phyloP scores from a whole-genome alignment of 2,329 filamentous ascomycete species.

The Penicillium sp. region DNA sequence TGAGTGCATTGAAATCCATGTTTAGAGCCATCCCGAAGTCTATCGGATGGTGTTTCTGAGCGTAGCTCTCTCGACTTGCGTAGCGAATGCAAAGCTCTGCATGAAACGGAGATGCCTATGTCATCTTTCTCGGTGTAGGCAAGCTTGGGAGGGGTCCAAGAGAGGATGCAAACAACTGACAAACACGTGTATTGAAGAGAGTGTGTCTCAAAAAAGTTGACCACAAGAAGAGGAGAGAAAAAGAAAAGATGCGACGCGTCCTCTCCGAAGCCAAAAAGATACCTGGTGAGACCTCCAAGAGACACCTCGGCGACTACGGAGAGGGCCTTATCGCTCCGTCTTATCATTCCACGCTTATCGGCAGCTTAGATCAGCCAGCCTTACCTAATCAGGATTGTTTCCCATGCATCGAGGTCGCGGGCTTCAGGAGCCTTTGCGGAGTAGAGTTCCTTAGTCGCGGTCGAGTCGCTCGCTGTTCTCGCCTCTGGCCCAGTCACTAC shows the following conservation, averaged over 20 bases:
- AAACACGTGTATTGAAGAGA: neutral
- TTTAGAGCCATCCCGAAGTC: slow-evolving; percentile 65
- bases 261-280: neutral
- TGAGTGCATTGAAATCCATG: slow-evolving; percentile 67
- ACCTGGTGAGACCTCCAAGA: neutral
- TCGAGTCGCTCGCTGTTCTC: slow-evolving; percentile 2
- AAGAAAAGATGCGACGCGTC: neutral
- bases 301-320: slow-evolving; percentile 21
- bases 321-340: slow-evolving; percentile 10
- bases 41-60: neutral
- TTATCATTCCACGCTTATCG: slow-evolving; percentile 29
- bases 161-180: neutral
- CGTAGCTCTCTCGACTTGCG: neutral
- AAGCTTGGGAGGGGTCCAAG: neutral
- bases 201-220: neutral
- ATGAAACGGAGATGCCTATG: slow-evolving; percentile 7
- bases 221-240: neutral
- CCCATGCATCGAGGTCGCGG: slow-evolving; percentile 3
- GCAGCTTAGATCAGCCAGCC: slow-evolving; percentile 9
- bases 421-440: slow-evolving; percentile 14
- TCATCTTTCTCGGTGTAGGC: slow-evolving; percentile 5
- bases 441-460: slow-evolving; percentile 6
- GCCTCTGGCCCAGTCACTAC: neutral
- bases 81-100: slow-evolving; percentile 1
- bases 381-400: slow-evolving; percentile 14